Evolutionary conservation across 345 rosid genomes (phyloP).

Genomic region (Camelina neglecta): DNA sequence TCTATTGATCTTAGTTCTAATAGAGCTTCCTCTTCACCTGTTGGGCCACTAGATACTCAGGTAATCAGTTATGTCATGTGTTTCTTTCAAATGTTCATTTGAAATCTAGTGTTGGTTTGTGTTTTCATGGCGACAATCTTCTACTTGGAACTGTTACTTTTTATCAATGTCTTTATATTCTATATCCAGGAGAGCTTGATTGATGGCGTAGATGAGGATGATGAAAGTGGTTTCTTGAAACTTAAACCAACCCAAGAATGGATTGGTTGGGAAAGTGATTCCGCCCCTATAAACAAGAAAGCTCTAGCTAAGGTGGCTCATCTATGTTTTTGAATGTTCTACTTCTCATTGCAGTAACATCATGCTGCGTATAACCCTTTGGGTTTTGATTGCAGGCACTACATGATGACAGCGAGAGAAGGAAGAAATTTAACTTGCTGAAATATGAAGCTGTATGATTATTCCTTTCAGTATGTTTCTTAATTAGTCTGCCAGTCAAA

Average conservation of each 20-base stretch:
- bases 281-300: slow-evolving; percentile 84
- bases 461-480: slow-evolving; percentile 47
- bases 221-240: slow-evolving; percentile 75
- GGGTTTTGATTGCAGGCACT: slow-evolving; percentile 56
- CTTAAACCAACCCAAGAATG: slow-evolving; percentile 72
- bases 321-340: background rate
- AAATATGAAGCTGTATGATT: slow-evolving; percentile 89
- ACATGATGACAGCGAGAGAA: slow-evolving; percentile 76
- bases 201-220: slow-evolving; percentile 50
- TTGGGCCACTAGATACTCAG: slow-evolving; percentile 27
- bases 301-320: slow-evolving; percentile 62
- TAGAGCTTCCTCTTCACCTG: slow-evolving; percentile 25
- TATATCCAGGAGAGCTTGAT: slow-evolving; percentile 49
- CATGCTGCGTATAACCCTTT: slow-evolving; percentile 21
- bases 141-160: background rate
- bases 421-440: slow-evolving; percentile 85
- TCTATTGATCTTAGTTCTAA: slow-evolving; percentile 49
- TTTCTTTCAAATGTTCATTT: background rate
- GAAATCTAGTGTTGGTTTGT: background rate
- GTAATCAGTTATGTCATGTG: background rate
- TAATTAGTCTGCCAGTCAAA: slow-evolving; percentile 37
- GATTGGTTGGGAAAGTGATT: slow-evolving; percentile 60
- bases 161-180: background rate
- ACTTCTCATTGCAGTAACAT: background rate
- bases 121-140: background rate